Conservation (phyloP, 1,139 yeast genomes). For the Eremothecium cymbalariae region DNA sequence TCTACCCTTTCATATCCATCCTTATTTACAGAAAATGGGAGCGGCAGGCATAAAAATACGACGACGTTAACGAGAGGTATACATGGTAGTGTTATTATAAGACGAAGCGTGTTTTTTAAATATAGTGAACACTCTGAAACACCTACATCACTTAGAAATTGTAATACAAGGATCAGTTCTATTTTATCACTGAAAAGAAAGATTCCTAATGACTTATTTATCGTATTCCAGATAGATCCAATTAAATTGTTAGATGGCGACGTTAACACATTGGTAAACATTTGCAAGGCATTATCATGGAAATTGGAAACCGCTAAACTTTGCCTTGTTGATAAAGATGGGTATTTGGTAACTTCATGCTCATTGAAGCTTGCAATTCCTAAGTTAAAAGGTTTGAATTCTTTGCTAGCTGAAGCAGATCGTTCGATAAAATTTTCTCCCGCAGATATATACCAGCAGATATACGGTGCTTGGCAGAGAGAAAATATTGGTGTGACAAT, state of each 20-base stretch:
- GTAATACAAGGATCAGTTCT: slow-evolving; percentile 22
- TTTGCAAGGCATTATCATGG: slow-evolving; percentile 21
- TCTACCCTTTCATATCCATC: slow-evolving; percentile 26
- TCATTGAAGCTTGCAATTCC: slow-evolving; percentile 1
- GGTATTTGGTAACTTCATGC: slow-evolving; percentile 10
- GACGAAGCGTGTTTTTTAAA: slow-evolving; percentile 19
- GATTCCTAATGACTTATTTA: slow-evolving; percentile 21
- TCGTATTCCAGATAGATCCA: slow-evolving; percentile 27
- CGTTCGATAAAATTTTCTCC: slow-evolving; percentile 16
- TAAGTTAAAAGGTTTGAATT: too few relatives aligned
- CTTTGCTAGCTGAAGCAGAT: not conserved
- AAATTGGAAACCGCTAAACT: slow-evolving; percentile 16
- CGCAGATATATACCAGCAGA: slow-evolving; percentile 10
- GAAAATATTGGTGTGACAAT: slow-evolving; percentile 20
- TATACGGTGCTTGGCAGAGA: slow-evolving; percentile 10
- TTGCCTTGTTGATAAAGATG: slow-evolving; percentile 17
- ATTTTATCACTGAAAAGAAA: slow-evolving; percentile 26
- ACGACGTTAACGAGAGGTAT: slow-evolving; percentile 3
- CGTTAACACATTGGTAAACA: slow-evolving; percentile 17
- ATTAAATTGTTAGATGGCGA: slow-evolving; percentile 14
- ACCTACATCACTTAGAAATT: too few relatives aligned
- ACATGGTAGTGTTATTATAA: slow-evolving; percentile 19
- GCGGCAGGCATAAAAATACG: slow-evolving; percentile 11
- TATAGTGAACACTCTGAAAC: too few relatives aligned
- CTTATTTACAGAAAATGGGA: slow-evolving; percentile 14